Evolutionary conservation across 306 rosid genomes (phyloP).

Genomic region (Ormosia emarginata): DNA sequence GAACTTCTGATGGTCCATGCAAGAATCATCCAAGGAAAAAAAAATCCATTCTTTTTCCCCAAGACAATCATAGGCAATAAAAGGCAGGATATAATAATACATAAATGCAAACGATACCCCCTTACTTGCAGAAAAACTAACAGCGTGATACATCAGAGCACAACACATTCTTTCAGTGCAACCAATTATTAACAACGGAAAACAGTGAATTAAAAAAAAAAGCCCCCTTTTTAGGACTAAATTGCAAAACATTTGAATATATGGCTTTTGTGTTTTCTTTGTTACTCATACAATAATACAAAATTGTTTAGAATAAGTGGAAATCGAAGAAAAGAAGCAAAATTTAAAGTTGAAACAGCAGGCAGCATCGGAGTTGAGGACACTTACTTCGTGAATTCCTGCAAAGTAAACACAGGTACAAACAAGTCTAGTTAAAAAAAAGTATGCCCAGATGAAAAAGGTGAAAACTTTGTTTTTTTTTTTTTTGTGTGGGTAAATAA

Average conservation of each 20-base stretch:
- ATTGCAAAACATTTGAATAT: background rate
- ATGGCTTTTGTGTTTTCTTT: background rate
- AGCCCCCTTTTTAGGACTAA: background rate
- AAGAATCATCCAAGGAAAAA: background rate
- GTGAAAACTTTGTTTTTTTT: background rate
- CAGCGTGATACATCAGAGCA: background rate
- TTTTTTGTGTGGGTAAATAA: background rate
- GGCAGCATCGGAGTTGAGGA: slow-evolving; percentile 20
- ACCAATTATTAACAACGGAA: background rate
- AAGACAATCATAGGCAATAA: background rate
- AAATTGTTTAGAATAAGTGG: background rate
- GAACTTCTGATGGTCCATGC: background rate
- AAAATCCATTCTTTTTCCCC: background rate
- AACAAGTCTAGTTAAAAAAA: background rate
- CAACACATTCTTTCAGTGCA: background rate
- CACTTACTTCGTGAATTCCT: slow-evolving; percentile 99
- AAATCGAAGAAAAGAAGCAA: background rate
- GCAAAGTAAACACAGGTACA: slow-evolving; percentile 34
- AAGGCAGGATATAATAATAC: background rate
- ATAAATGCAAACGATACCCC: background rate
- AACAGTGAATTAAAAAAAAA: background rate
- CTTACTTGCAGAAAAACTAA: background rate
- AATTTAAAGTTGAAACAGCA: background rate
- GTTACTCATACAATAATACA: background rate
- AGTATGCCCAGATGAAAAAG: background rate